These are phyloP conservation scores for Vickermania ingenoplastis DNA, from an alignment of 208 protist species.

Conservation along the genomic window DNA sequence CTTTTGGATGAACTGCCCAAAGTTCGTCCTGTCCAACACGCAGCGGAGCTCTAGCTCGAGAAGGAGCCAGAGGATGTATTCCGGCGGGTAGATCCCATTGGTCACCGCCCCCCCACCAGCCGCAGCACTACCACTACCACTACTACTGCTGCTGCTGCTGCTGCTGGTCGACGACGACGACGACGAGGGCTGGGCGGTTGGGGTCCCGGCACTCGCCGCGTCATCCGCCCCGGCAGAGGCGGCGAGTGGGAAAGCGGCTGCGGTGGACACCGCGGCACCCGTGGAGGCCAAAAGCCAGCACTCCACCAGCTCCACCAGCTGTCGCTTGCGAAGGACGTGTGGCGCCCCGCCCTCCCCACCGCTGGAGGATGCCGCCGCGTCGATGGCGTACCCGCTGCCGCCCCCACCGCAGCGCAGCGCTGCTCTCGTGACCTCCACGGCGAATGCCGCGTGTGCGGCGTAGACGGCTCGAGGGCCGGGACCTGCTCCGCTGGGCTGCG, in stretches of 20 bases:
- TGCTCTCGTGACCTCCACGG: slow-evolving; percentile 55
- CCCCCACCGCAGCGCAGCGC: slow-evolving; percentile 22
- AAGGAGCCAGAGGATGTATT: slow-evolving; percentile 75
- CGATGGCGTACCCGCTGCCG: neutral
- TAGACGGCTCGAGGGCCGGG: neutral
- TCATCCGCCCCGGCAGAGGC: neutral
- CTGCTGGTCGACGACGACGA: neutral
- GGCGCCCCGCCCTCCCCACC: slow-evolving; percentile 11
- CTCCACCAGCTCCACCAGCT: slow-evolving; percentile 51
- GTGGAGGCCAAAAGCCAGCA: slow-evolving; percentile 25
- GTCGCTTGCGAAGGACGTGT: slow-evolving; percentile 51
- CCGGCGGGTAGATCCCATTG: slow-evolving; percentile 39
- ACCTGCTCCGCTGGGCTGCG: neutral
- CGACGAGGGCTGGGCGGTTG: neutral
- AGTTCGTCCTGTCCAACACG: slow-evolving; percentile 59
- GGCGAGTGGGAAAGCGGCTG: neutral
- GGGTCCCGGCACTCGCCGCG: neutral
- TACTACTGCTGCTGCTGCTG: slow-evolving; percentile 1
- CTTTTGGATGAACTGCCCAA: slow-evolving; percentile 66
- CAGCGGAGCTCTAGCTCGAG: slow-evolving; percentile 78
- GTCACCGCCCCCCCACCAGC: neutral
- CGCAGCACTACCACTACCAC: neutral
- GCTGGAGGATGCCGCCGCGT: neutral
- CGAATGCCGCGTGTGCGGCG: slow-evolving; percentile 31
- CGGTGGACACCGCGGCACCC: neutral